Evolutionary conservation across 345 rosid species (phyloP), one percentile per base, ranked within the genome.

Genomic region (Alliaria petiolata): DNA sequence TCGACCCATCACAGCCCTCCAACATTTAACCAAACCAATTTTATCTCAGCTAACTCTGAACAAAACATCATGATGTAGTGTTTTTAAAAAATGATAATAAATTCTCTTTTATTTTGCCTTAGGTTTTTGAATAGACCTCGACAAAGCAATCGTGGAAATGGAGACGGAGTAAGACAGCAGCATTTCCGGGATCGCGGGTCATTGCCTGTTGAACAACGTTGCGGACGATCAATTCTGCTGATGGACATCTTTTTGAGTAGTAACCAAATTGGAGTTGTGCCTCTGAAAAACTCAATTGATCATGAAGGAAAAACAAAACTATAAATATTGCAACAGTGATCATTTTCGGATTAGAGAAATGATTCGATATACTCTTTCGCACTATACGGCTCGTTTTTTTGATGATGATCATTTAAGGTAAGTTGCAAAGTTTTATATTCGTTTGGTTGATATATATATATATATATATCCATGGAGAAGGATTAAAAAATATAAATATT

Each of bases 81-180:
- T 5, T 3, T 31, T 1, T 5, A 46, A 16, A 39, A 33, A n/a
- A 7, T 8, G 49, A 56, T 40, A 25, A 31, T 9, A 2, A 6
- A 5, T 33, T 4, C 0, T 13, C 7, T 1, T 25, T 51, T n/a
- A n/a, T 51, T 12, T 25, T n/a, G 61, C 26, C 20, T 16, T 56
- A 22, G 5, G 2, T 17, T 51, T 17, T 17, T n/a, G 58, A 20
- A 35, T 20, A 47, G 34, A 88, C 95, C 81, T 81, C 67, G 7
- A 87, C 90, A 43, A 85, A 87, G 82, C 92, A 85, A 58, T 89
- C 92, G n/a, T 89, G 92, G 63, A 86, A 89, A 5, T 81, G 85
- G 58, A 89, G 81, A 74, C 95, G 80, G 45, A 89, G 75, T 76
- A 85, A 67, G 36, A 75, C 67, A 3, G 86, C 87, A 39, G 86